A percentile compares a stretch with the other conserved stretches of the same genome.
These are phyloP conservation scores for Penicillium dipodomyicola DNA, from an alignment of 495 filamentous ascomycete genomes.

Conservation along the genomic window DNA sequence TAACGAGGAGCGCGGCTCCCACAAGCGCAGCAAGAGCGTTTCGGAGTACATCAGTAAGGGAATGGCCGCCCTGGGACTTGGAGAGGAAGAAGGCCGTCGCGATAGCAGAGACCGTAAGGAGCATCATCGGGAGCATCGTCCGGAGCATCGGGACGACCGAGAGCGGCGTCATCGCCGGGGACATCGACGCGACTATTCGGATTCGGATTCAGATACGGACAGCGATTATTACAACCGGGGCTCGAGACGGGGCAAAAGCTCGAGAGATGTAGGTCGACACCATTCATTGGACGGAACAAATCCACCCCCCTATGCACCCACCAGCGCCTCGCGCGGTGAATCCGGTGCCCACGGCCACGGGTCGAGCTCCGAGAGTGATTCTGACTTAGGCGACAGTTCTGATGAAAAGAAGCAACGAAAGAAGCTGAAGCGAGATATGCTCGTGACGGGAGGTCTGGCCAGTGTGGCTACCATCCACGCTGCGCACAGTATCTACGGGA, in stretches of 20 bases:
- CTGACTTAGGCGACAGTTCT: conserved; percentile 68
- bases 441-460: conserved; percentile 79
- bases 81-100: conserved; percentile 34
- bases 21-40: conserved; percentile 56
- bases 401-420: conserved; percentile 72
- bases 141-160: conserved; percentile 24
- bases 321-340: conserved; percentile 20
- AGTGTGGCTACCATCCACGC: conserved; percentile 88
- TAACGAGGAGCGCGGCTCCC: conserved; percentile 37
- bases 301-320: conserved; percentile 17
- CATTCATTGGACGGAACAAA: conserved; percentile 24
- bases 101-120: conserved; percentile 38
- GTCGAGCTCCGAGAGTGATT: conserved; percentile 46
- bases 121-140: conserved; percentile 9
- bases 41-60: conserved; percentile 55
- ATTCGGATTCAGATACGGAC: conserved; percentile 52
- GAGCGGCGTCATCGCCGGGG: conserved; percentile 27
- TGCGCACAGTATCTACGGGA: conserved; percentile 73
- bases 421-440: conserved; percentile 80
- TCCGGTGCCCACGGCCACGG: conserved; percentile 4
- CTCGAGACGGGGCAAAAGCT: conserved; percentile 44
- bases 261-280: conserved; percentile 53
- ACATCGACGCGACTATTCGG: conserved; percentile 21
- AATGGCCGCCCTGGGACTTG: conserved; percentile 54
- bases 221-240: conserved; percentile 51